phyloP scores from a whole-genome alignment of 805 yeast species.

The Cyberlindnera suaveolens region DNA sequence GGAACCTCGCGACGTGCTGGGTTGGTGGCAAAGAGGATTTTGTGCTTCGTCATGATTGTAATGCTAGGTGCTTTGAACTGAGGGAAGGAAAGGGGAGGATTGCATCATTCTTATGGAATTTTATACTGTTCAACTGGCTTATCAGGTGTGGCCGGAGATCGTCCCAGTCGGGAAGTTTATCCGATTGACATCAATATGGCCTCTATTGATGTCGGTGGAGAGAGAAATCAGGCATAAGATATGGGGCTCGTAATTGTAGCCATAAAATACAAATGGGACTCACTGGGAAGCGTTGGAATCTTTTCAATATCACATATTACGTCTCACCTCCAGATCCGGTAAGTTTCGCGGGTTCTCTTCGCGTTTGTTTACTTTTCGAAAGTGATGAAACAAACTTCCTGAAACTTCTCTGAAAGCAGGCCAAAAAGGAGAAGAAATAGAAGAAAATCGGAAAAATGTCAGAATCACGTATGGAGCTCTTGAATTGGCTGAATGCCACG shows the following conservation, averaged over 20 bases:
- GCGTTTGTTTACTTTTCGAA: slow-evolving; percentile 7
- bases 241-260: too few species aligned
- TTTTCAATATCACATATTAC: not conserved
- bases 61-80: not conserved
- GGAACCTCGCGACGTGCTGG: slow-evolving; percentile 38
- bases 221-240: too few species aligned
- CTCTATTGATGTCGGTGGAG: too few species aligned
- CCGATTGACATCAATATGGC: not conserved
- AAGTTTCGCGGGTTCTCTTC: slow-evolving; percentile 1
- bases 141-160: not conserved
- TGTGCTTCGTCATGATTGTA: slow-evolving; percentile 11
- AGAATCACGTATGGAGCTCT: slow-evolving; percentile 77
- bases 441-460: slow-evolving; percentile 6
- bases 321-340: not conserved
- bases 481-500: slow-evolving; percentile 78
- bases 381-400: not conserved
- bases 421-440: not conserved
- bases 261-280: too few species aligned
- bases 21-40: slow-evolving; percentile 10
- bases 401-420: not conserved
- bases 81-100: too few species aligned
- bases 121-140: not conserved
- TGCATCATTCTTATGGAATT: too few species aligned
- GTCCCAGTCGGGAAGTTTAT: slow-evolving; percentile 1
- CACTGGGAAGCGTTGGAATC: too few species aligned